Percentiles rank a stretch among this genome's conserved stretches.
Conservation (phyloP, 1,139 yeast species). For the Hemisphaericaspora subhashii region DNA sequence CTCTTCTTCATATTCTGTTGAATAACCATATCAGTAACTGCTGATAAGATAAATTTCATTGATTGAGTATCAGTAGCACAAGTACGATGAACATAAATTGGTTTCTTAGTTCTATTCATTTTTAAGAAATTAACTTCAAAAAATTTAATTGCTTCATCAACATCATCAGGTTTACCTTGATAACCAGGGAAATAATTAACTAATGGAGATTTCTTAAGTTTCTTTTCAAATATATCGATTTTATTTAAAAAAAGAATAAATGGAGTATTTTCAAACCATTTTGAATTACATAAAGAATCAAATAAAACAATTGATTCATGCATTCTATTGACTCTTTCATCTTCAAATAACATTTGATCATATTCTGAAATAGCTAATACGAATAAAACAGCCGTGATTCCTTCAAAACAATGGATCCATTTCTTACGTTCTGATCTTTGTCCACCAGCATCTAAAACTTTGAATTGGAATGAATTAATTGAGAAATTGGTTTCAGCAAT, state of each 20-base stretch:
- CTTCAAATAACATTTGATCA: constrained; percentile 90
- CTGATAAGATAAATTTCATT: constrained; percentile 87
- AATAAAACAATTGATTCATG: constrained; percentile 85
- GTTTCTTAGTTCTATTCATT: constrained; percentile 65
- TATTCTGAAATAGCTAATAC: constrained; percentile 93
- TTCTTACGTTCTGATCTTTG: constrained; percentile 91
- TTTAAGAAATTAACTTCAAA: constrained; percentile 66
- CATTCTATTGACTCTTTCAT: constrained; percentile 85
- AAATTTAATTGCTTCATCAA: constrained; percentile 64
- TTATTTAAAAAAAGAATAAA: constrained; percentile 87
- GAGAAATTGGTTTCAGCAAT: constrained; percentile 83
- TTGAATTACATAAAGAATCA: constrained; percentile 80
- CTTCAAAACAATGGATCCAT: constrained; percentile 96
- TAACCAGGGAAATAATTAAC: constrained; percentile 73
- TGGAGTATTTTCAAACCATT: constrained; percentile 84
- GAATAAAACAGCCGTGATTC: constrained; percentile 83
- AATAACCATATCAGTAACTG: constrained; percentile 88
- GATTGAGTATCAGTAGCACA: constrained; percentile 92
- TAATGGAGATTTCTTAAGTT: constrained; percentile 64
- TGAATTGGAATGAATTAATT: constrained; percentile 65
- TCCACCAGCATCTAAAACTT: constrained; percentile 95
- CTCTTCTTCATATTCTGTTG: constrained; percentile 80
- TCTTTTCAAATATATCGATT: constrained; percentile 75
- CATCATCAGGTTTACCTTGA: constrained; percentile 59
- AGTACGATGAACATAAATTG: constrained; percentile 86